Evolutionary conservation across 441 rosid species (phyloP), one percentile per base, ranked within the genome.

Genomic region (Gossypium lobatum): DNA sequence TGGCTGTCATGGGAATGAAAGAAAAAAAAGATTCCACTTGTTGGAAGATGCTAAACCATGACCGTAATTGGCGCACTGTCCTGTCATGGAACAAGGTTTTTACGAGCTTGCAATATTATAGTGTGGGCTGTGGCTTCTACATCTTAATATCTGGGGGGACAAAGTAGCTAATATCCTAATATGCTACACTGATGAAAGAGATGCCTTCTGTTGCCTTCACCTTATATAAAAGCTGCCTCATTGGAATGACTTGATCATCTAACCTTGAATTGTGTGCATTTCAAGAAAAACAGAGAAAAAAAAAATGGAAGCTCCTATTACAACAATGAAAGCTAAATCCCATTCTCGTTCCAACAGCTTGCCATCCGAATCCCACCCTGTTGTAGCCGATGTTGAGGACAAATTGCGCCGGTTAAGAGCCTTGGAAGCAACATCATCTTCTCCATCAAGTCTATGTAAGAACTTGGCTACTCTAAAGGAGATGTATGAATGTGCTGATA

Each of bases 321-420:
- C 37, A 31, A 5, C 37, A 31, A 31, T 25, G 0, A 76, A 73
- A 63, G 5, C 53, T 76, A 13, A 10, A 20, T 52, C 55, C 42
- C 84, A 78, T 7, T 58, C 72, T 71, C 79, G 70, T 1, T 84
- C 85, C 0, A 75, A 62, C 77, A 81, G 88, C 37, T 80, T 79
- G 16, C 85, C 86, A 3, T 77, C 84, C 13, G 57, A 18, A 16
- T 73, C 67, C 42, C 86, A 82, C 75, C 85, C 88, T 55, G 73
- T 68, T 23, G 48, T 5, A 13, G 31, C 11, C 1, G 26, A 18
- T 1, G 17, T 63, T 11, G 80, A 76, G 70, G 78, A 80, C 54
- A 83, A 81, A 23, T 39, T 85, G 71, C n/a, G 46, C 20, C 68
- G 75, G 76, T 66, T 80, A 60, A 83, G 81, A 75, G 70, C 77